These are phyloP conservation scores for Clavispora santaluciae DNA, from an alignment of 805 yeast genomes.

Conservation along the genomic window DNA sequence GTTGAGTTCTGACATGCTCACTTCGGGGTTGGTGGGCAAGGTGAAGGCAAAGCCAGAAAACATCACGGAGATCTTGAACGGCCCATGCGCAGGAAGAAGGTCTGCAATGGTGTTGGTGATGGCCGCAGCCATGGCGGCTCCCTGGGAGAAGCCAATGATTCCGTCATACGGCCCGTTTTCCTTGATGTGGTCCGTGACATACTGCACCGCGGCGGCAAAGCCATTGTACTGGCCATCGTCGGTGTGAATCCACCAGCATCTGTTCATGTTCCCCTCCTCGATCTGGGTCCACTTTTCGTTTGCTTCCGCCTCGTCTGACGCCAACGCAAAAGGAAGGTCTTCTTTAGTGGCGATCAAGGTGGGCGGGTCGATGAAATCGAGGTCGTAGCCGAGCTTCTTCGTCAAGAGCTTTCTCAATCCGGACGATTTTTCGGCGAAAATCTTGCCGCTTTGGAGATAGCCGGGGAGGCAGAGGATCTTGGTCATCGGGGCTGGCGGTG, in stretches of 20 bases:
- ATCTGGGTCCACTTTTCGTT: slow-evolving; percentile 27
- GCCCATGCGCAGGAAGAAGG: slow-evolving; percentile 21
- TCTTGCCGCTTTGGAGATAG: slow-evolving; percentile 31
- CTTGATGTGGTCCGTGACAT: slow-evolving; percentile 23
- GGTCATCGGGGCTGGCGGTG: slow-evolving; percentile 14
- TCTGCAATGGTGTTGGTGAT: slow-evolving; percentile 20
- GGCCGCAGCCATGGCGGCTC: slow-evolving; percentile 35
- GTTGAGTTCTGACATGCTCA: slow-evolving; percentile 14
- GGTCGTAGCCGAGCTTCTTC: slow-evolving; percentile 21
- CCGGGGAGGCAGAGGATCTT: slow-evolving; percentile 34
- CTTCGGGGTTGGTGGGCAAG: slow-evolving; percentile 14
- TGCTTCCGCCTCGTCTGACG: slow-evolving; percentile 22
- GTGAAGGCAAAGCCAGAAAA: slow-evolving; percentile 37
- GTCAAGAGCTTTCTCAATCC: slow-evolving; percentile 26
- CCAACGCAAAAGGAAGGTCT: slow-evolving; percentile 27
- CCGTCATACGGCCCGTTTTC: slow-evolving; percentile 40
- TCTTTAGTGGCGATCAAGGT: slow-evolving; percentile 18
- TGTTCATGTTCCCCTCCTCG: slow-evolving; percentile 23
- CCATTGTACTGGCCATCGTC: slow-evolving; percentile 22
- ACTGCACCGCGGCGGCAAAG: slow-evolving; percentile 23
- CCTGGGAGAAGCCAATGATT: slow-evolving; percentile 40
- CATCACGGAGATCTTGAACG: slow-evolving; percentile 24
- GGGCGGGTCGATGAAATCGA: slow-evolving; percentile 35
- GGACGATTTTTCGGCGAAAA: slow-evolving; percentile 30
- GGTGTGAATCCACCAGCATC: slow-evolving; percentile 35